Evolutionary conservation across 2,329 filamentous ascomycete species (phyloP), one percentile per base, ranked within the genome.

Genomic region (Botrytis medusae): DNA sequence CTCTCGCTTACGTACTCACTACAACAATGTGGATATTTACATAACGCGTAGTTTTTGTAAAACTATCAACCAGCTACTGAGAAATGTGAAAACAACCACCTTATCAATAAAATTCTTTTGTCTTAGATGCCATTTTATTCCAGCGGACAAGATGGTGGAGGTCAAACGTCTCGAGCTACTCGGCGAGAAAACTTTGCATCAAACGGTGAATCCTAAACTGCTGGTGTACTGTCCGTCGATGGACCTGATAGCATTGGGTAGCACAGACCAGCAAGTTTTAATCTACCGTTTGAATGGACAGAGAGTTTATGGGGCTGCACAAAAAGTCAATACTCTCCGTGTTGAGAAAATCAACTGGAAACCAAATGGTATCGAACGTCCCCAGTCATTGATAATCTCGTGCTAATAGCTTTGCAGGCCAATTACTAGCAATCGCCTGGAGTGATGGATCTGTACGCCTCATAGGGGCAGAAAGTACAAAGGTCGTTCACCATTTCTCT

Each of bases 241-340:
- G 84, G 93, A 98, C 82, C 86, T 98, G 63, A 86, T 92, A n/a
- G 91, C 91, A 8, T 86, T 94, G 20, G 92, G 92, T 20, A 88
- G 87, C n/a, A 86, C 87, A 25, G 88, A 90, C 74, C 89, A 89
- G 67, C 89, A 90, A 68, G 84, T 98, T 29, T 87, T 92, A 77
- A 90, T 97, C 61, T 95, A 92, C 82, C 88, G 95, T 67, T 87
- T 95, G 25, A 93, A 92, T 74, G 92, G 91, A 1, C 93, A 98
- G 78, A 82, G 85, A 68, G 90, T 91, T 2, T 91, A 91, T 79
- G 86, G 86, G 0, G 77, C 77, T 76, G 79, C 65, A 79, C 83
- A 74, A 81, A 81, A 81, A 75, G 79, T 78, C 29, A 74, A 74
- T 74, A 72, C 80, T 77, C 69, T 78, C 61, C 81, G 81, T 74